Evolutionary conservation across 139 green algal species (phyloP).

Genomic region (Pleodorina starrii): DNA sequence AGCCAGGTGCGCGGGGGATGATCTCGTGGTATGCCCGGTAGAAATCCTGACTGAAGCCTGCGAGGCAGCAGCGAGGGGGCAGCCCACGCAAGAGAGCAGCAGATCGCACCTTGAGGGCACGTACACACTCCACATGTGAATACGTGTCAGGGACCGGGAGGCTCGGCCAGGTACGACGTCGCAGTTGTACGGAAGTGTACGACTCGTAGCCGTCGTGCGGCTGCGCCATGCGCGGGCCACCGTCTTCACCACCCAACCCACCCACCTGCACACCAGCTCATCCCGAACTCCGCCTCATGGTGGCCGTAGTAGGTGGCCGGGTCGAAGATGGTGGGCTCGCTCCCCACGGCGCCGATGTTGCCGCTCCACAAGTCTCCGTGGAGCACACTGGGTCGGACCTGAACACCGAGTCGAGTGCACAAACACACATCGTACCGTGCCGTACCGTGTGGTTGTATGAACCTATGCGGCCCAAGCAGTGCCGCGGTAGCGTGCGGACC

Average conservation of each 20-base stretch:
- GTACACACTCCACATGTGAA: not conserved
- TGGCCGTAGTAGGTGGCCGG: constrained; percentile 92
- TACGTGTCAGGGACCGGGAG: not conserved
- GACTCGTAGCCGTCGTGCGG: too few relatives aligned
- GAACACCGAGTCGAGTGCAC: too few relatives aligned
- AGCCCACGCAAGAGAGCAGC: not conserved
- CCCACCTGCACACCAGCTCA: constrained; percentile 88
- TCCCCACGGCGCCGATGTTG: constrained; percentile 88
- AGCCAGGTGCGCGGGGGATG: constrained; percentile 45
- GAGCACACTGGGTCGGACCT: constrained; percentile 87
- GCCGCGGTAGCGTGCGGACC: too few relatives aligned
- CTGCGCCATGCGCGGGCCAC: too few relatives aligned
- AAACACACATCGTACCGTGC: too few relatives aligned
- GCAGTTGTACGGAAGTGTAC: too few relatives aligned
- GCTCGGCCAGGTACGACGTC: not conserved
- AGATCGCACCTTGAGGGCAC: not conserved
- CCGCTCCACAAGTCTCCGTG: constrained; percentile 98
- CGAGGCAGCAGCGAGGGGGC: not conserved
- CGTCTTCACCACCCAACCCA: not conserved
- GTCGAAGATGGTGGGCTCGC: constrained; percentile 83
- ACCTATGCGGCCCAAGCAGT: too few relatives aligned
- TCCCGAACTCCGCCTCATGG: constrained; percentile 96
- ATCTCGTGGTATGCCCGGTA: constrained; percentile 57
- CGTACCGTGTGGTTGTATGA: too few relatives aligned
- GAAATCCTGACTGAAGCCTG: constrained; percentile 65